Evolutionary conservation across 805 yeast species (phyloP).

Genomic region (Kluyveromyces dobzhanskii): DNA sequence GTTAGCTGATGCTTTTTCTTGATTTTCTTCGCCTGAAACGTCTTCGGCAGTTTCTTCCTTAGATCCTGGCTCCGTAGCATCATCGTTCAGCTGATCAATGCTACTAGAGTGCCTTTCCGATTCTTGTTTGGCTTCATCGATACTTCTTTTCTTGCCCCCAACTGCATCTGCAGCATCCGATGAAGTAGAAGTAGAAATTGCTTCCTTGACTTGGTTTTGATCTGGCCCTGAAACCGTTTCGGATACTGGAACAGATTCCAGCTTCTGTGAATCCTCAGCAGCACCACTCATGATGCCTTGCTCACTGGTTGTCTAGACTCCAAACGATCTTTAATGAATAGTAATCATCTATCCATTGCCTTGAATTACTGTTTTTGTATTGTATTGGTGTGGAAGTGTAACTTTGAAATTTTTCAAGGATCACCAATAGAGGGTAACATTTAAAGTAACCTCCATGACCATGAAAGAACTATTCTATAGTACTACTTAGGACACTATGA

Average conservation of each 20-base stretch:
- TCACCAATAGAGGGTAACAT: conserved; percentile 2
- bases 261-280: conserved; percentile 1
- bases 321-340: neutral
- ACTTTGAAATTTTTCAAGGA: conserved; percentile 3
- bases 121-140: neutral
- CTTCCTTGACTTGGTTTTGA: neutral
- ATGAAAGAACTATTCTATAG: no score
- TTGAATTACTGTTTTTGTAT: neutral
- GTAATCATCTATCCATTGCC: neutral
- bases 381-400: neutral
- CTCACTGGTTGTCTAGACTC: neutral
- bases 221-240: neutral
- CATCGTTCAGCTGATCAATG: conserved; percentile 5
- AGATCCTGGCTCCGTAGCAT: conserved; percentile 7
- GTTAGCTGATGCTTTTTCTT: conserved; percentile 21
- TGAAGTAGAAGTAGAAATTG: neutral
- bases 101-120: neutral
- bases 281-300: conserved; percentile 1
- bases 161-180: conserved; percentile 2
- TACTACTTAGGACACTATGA: no score
- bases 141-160: conserved; percentile 4
- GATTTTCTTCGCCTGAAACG: conserved; percentile 18
- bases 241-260: neutral
- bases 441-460: no score
- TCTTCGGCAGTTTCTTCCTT: conserved; percentile 12